Percentiles rank a stretch among this genome's conserved stretches.
These are phyloP conservation scores for Helotiales sp. DNA, from an alignment of 2,329 filamentous ascomycete species.

Conservation along the genomic window DNA sequence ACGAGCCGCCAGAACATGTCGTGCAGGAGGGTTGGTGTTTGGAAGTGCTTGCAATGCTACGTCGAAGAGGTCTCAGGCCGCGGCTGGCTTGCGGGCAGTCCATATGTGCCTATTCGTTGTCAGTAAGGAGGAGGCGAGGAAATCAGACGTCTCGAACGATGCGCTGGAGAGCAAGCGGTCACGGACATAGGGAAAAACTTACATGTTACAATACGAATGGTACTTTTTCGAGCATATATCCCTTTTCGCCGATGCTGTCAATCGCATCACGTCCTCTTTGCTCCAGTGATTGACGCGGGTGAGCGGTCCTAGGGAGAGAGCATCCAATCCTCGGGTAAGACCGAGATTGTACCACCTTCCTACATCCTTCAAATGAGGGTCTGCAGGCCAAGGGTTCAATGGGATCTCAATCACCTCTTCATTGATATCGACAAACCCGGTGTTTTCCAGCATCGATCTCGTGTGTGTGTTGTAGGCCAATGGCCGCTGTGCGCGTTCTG, in stretches of 20 bases:
- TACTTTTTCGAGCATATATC: slow-evolving; percentile 70
- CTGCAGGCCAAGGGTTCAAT: slow-evolving; percentile 70
- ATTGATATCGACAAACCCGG: slow-evolving; percentile 79
- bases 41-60: slow-evolving; percentile 7
- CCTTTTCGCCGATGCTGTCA: slow-evolving; percentile 62
- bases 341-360: slow-evolving; percentile 84
- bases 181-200: slow-evolving; percentile 43
- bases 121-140: not conserved
- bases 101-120: slow-evolving; percentile 32
- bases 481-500: slow-evolving; percentile 62
- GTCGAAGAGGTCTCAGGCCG: slow-evolving; percentile 11
- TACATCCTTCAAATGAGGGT: slow-evolving; percentile 64
- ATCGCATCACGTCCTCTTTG: slow-evolving; percentile 58
- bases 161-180: not conserved
- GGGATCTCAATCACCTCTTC: slow-evolving; percentile 70
- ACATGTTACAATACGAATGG: slow-evolving; percentile 77
- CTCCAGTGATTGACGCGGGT: slow-evolving; percentile 63
- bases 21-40: slow-evolving; percentile 15
- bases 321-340: slow-evolving; percentile 71
- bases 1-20: slow-evolving; percentile 9
- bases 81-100: slow-evolving; percentile 30
- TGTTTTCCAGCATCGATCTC: slow-evolving; percentile 59
- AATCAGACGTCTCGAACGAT: slow-evolving; percentile 7
- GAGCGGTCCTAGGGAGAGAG: slow-evolving; percentile 72
- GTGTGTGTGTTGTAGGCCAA: slow-evolving; percentile 65